These are phyloP conservation scores for Papiliotrema flavescens DNA, from an alignment of 1,284 basidiomycete species.

Conservation along the genomic window DNA sequence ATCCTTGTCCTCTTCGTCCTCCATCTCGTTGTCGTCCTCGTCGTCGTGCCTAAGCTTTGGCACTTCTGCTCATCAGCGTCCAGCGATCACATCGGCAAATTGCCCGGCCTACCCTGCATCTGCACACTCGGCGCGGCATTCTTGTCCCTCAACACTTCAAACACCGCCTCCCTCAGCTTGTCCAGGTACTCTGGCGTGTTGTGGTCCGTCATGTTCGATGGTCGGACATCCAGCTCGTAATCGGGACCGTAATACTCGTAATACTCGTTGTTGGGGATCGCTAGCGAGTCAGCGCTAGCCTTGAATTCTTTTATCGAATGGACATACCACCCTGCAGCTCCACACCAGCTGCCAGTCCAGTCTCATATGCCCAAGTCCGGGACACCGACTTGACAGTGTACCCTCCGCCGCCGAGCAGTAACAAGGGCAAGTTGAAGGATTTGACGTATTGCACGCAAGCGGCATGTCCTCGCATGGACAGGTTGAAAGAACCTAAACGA, in stretches of 20 bases:
- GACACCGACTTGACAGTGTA: conserved; percentile 99
- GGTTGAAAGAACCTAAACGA: conserved; percentile 91
- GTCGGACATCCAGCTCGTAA: conserved; percentile 92
- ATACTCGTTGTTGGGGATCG: conserved; percentile 95
- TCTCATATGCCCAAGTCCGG: conserved; percentile 97
- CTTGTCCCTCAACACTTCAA: conserved; percentile 81
- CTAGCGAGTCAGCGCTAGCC: conserved; percentile 48
- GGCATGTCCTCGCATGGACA: conserved; percentile 97
- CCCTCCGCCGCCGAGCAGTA: conserved; percentile 93
- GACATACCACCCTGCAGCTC: conserved; percentile 63
- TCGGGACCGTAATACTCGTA: conserved; percentile 99
- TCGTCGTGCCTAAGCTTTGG: conserved; percentile 73
- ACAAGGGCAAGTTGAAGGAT: conserved; percentile 86
- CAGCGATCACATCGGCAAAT: background rate
- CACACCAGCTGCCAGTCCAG: conserved; percentile 91
- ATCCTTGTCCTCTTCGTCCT: conserved; percentile 73
- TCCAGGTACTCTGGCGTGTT: conserved; percentile 92
- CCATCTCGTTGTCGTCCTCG: conserved; percentile 74
- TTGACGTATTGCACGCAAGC: conserved; percentile 98
- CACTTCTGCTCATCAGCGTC: conserved; percentile 19
- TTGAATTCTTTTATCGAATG: background rate
- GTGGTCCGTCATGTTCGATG: conserved; percentile 94
- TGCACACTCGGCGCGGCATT: conserved; percentile 87
- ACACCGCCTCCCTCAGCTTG: conserved; percentile 84
- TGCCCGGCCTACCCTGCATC: conserved; percentile 62